These are phyloP conservation scores for Morella rubra DNA, from an alignment of 306 rosid genomes.

Conservation along the genomic window DNA sequence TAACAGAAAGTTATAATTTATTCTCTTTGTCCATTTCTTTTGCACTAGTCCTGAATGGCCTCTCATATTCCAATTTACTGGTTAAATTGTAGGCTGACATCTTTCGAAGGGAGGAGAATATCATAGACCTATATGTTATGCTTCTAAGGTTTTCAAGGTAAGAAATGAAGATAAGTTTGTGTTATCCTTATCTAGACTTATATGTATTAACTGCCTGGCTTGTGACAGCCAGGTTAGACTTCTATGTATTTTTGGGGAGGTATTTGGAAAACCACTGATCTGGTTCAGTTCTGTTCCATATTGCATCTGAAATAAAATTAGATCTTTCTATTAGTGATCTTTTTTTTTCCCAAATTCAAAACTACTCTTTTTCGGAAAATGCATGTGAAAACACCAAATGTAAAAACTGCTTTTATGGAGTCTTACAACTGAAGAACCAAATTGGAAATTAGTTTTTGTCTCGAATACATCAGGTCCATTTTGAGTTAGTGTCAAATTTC, in stretches of 20 bases:
- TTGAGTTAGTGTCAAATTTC: too few species aligned
- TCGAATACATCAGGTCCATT: not conserved
- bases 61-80: slow-evolving; percentile 21
- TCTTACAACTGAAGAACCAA: not conserved
- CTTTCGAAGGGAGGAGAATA: slow-evolving; percentile 84
- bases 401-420: not conserved
- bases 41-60: slow-evolving; percentile 14
- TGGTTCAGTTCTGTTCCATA: not conserved
- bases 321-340: not conserved
- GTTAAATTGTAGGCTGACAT: slow-evolving; percentile 74
- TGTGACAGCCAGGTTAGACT: slow-evolving; percentile 3
- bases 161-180: slow-evolving; percentile 14
- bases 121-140: slow-evolving; percentile 86
- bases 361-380: not conserved
- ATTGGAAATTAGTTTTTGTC: not conserved
- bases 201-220: not conserved
- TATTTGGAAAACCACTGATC: not conserved
- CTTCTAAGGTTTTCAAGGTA: slow-evolving; percentile 95
- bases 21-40: slow-evolving; percentile 15
- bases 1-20: not conserved
- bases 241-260: not conserved
- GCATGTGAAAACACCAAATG: not conserved
- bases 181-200: not conserved
- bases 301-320: not conserved
- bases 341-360: not conserved